Conservation (phyloP, 2,329 filamentous ascomycete genomes). For the Chaetomium sp. region DNA sequence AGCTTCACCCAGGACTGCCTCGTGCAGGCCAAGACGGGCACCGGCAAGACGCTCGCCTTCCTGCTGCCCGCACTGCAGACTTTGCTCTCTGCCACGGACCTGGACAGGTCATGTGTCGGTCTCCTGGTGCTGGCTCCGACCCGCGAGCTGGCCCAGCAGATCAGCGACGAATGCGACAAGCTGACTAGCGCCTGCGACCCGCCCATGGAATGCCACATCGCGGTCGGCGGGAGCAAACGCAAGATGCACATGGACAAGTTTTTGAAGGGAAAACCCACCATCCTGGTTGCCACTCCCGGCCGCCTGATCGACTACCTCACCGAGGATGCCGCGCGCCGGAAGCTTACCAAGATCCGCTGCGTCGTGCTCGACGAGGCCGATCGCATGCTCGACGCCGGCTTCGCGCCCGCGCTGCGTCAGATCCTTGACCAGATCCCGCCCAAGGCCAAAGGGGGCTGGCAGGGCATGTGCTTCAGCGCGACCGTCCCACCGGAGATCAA, state of each 20-base stretch:
- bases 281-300: constrained; percentile 80
- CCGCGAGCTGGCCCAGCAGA: constrained; percentile 70
- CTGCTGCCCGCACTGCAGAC: constrained; percentile 80
- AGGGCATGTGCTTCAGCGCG: constrained; percentile 83
- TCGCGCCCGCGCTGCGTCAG: constrained; percentile 75
- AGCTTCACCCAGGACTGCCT: constrained; percentile 60
- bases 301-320: constrained; percentile 77
- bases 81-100: constrained; percentile 56
- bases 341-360: constrained; percentile 70
- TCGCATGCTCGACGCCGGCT: constrained; percentile 79
- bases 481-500: constrained; percentile 81
- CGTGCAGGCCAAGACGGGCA: constrained; percentile 84
- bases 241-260: constrained; percentile 71
- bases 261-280: constrained; percentile 67
- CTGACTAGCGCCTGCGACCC: constrained; percentile 61
- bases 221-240: constrained; percentile 80
- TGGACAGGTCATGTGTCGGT: constrained; percentile 47
- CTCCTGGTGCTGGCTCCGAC: constrained; percentile 71
- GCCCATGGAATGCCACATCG: constrained; percentile 71
- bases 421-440: constrained; percentile 72
- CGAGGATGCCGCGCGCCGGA: constrained; percentile 66
- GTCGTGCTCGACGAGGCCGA: constrained; percentile 85
- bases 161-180: constrained; percentile 69
- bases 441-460: constrained; percentile 59
- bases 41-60: constrained; percentile 84